Evolutionary conservation across 2,329 filamentous ascomycete species (phyloP).

Genomic region (Colletotrichum liriopes): DNA sequence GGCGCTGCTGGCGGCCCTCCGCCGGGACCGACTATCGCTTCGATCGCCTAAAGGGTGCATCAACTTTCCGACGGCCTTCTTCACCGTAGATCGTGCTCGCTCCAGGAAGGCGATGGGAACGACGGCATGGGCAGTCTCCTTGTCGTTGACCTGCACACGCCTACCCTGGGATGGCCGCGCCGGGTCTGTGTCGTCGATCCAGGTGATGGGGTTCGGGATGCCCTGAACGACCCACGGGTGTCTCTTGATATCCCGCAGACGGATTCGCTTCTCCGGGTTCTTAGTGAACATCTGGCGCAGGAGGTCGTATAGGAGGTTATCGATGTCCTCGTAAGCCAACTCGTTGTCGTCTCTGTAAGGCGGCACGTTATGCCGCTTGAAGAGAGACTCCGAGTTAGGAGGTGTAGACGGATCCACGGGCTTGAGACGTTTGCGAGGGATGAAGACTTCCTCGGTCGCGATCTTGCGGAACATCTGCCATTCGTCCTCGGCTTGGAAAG

Average conservation of each 20-base stretch:
- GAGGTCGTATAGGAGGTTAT: slow-evolving; percentile 84
- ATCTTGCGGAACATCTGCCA: slow-evolving; percentile 94
- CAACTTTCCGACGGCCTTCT: slow-evolving; percentile 76
- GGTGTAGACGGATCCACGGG: slow-evolving; percentile 77
- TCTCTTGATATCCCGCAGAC: slow-evolving; percentile 91
- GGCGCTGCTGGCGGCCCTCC: slow-evolving; percentile 73
- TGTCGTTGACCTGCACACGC: slow-evolving; percentile 92
- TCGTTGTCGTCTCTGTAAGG: slow-evolving; percentile 84
- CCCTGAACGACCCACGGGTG: slow-evolving; percentile 92
- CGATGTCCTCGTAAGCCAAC: slow-evolving; percentile 87
- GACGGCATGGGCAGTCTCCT: slow-evolving; percentile 91
- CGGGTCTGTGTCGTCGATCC: slow-evolving; percentile 97
- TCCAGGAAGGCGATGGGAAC: slow-evolving; percentile 91
- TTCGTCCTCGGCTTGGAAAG: slow-evolving; percentile 92
- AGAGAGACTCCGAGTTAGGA: slow-evolving; percentile 68
- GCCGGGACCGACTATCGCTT: slow-evolving; percentile 68
- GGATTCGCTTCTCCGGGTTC: slow-evolving; percentile 90
- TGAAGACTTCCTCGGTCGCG: slow-evolving; percentile 92
- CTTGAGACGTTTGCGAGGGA: slow-evolving; percentile 85
- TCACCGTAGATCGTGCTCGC: slow-evolving; percentile 84
- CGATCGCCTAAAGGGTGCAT: slow-evolving; percentile 73
- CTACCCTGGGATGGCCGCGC: slow-evolving; percentile 82
- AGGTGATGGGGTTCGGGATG: slow-evolving; percentile 80
- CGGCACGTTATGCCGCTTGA: slow-evolving; percentile 71
- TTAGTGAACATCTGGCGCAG: slow-evolving; percentile 86